Conservation (phyloP, 768 basidiomycete species). For the Hemileccinum impolitum region DNA sequence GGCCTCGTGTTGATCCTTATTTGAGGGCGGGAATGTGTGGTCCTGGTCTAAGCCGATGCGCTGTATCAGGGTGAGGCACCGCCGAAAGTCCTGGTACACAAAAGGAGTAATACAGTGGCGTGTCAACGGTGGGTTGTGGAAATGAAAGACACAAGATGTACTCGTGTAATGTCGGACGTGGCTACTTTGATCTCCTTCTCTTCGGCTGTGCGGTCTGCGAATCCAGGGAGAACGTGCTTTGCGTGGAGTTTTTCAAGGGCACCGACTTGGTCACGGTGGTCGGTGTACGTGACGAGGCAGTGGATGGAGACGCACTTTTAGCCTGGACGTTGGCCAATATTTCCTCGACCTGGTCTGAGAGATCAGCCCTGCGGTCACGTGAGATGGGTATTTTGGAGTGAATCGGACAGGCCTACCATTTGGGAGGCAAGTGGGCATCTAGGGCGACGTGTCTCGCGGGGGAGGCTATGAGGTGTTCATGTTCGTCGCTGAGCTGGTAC, state of each 20-base stretch:
- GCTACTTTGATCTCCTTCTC: conserved; percentile 89
- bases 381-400: conserved; percentile 8
- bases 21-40: conserved; percentile 62
- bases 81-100: conserved; percentile 34
- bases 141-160: conserved; percentile 34
- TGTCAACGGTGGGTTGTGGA: conserved; percentile 4
- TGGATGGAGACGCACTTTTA: conserved; percentile 62
- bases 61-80: conserved; percentile 53
- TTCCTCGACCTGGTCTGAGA: conserved; percentile 84
- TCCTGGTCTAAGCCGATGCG: conserved; percentile 58
- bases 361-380: conserved; percentile 70
- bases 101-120: conserved; percentile 8
- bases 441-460: conserved; percentile 45
- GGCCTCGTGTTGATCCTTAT: conserved; percentile 47
- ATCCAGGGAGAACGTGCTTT: conserved; percentile 93
- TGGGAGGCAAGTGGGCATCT: conserved; percentile 69
- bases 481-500: conserved; percentile 49
- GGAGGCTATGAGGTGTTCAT: conserved; percentile 57
- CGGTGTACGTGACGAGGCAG: conserved; percentile 10
- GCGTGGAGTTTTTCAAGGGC: conserved; percentile 93
- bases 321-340: conserved; percentile 62
- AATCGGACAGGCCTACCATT: conserved; percentile 55
- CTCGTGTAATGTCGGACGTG: conserved; percentile 86
- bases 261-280: conserved; percentile 52
- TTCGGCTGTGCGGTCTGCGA: conserved; percentile 90